Percentiles rank a stretch among this genome's conserved stretches.
phyloP scores from a whole-genome alignment of 2,329 filamentous ascomycete genomes.

The Podosphaera fusca region DNA sequence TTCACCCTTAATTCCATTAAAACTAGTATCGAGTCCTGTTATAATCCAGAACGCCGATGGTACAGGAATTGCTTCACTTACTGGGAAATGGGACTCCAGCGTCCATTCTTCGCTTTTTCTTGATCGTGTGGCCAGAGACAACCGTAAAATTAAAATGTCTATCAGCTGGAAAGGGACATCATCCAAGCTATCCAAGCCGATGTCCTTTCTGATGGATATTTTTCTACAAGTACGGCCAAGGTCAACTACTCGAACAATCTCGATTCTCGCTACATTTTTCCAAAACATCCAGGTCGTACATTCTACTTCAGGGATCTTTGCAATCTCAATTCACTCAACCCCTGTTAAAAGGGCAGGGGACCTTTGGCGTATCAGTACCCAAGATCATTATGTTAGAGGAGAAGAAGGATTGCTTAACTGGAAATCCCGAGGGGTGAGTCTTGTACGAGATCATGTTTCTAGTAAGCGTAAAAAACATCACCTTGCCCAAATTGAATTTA shows the following conservation, averaged over 20 bases:
- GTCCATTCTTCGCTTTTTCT: conserved; percentile 77
- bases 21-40: conserved; percentile 52
- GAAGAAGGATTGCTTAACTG: conserved; percentile 70
- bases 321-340: conserved; percentile 61
- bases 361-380: conserved; percentile 88
- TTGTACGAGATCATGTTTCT: conserved; percentile 70
- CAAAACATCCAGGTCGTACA: conserved; percentile 68
- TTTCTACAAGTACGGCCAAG: conserved; percentile 67
- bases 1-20: conserved; percentile 52
- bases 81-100: conserved; percentile 94
- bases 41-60: conserved; percentile 77
- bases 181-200: conserved; percentile 62
- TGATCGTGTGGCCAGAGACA: conserved; percentile 83
- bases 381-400: conserved; percentile 87
- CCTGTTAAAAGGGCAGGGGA: conserved; percentile 83
- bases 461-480: conserved; percentile 52
- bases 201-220: conserved; percentile 64
- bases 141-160: conserved; percentile 72
- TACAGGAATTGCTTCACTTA: conserved; percentile 62
- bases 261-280: conserved; percentile 71
- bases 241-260: conserved; percentile 64
- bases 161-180: conserved; percentile 72
- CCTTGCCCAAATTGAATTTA: conserved; percentile 57
- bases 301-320: conserved; percentile 70
- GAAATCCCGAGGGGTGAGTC: conserved; percentile 70